phyloP scores from a whole-genome alignment of 2,329 filamentous ascomycete species.

The Penicillium sp. region DNA sequence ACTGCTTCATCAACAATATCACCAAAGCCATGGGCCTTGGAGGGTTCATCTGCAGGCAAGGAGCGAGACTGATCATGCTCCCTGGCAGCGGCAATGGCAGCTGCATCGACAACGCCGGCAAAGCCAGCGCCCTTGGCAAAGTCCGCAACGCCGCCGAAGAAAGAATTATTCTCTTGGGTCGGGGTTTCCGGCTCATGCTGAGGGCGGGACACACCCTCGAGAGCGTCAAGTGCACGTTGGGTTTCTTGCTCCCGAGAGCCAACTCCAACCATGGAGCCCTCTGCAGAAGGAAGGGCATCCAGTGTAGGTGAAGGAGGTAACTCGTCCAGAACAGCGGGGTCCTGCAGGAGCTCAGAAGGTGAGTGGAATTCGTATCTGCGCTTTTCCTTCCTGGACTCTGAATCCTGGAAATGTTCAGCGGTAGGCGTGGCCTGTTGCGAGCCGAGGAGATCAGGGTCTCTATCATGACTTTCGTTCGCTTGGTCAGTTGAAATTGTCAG shows the following conservation, averaged over 20 bases:
- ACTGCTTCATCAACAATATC: slow-evolving; percentile 24
- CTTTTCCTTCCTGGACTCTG: slow-evolving; percentile 38
- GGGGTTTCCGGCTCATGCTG: slow-evolving; percentile 14
- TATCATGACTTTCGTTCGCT: slow-evolving; percentile 31
- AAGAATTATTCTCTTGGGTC: slow-evolving; percentile 11
- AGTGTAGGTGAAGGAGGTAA: slow-evolving; percentile 26
- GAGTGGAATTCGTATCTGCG: slow-evolving; percentile 50
- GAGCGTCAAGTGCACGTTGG: slow-evolving; percentile 17
- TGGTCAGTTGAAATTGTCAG: slow-evolving; percentile 38
- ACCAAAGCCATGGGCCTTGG: slow-evolving; percentile 11
- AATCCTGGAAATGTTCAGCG: slow-evolving; percentile 51
- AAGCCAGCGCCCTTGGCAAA: slow-evolving; percentile 15
- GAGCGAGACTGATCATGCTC: slow-evolving; percentile 6
- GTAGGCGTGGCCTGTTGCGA: slow-evolving; percentile 70
- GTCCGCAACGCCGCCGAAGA: not conserved
- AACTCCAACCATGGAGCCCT: slow-evolving; percentile 31
- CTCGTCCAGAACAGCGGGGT: slow-evolving; percentile 31
- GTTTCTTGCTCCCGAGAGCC: slow-evolving; percentile 19
- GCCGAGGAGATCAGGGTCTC: slow-evolving; percentile 52
- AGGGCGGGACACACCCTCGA: slow-evolving; percentile 18
- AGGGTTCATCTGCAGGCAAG: not conserved
- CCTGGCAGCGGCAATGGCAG: slow-evolving; percentile 24
- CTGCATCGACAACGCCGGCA: slow-evolving; percentile 25
- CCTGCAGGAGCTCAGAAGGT: slow-evolving; percentile 47
- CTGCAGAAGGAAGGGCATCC: slow-evolving; percentile 31